phyloP scores from a whole-genome alignment of 1,139 yeast genomes.

The Lodderomyces orthopsilosis region DNA sequence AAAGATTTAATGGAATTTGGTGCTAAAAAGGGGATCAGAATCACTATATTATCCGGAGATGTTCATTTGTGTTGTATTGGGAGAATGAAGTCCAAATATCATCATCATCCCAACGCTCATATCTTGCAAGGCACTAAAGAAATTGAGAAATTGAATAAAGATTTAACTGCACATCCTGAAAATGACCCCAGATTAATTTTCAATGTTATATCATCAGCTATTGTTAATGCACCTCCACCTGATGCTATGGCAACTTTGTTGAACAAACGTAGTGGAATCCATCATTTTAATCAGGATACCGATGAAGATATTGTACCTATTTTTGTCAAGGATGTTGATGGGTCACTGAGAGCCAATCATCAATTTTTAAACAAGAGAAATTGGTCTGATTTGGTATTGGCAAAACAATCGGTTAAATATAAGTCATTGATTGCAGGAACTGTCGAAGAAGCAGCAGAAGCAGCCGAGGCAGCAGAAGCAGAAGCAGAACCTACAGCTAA shows the following conservation, averaged over 20 bases:
- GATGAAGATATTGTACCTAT: conserved; percentile 81
- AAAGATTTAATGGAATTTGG: conserved; percentile 61
- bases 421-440: conserved; percentile 16
- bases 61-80: conserved; percentile 89
- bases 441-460: conserved; percentile 7
- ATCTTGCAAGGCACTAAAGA: conserved; percentile 20
- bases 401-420: conserved; percentile 31
- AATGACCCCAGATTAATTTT: conserved; percentile 74
- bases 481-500: not conserved
- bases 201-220: conserved; percentile 85
- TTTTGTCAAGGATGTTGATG: conserved; percentile 63
- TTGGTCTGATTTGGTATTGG: conserved; percentile 55
- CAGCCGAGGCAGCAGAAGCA: conserved; percentile 2
- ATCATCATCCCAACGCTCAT: conserved; percentile 41
- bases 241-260: conserved; percentile 72
- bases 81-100: conserved; percentile 62
- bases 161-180: conserved; percentile 52
- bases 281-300: conserved; percentile 59
- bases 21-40: conserved; percentile 58
- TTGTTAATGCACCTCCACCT: conserved; percentile 91
- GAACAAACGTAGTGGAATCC: conserved; percentile 65
- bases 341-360: conserved; percentile 48
- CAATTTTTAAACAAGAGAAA: conserved; percentile 65
- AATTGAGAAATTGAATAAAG: conserved; percentile 33
- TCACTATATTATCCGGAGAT: conserved; percentile 88